Base-by-base conservation (phyloP, 2,329 filamentous ascomycete species). In the Hymenoscyphus fructigenus region DNA sequence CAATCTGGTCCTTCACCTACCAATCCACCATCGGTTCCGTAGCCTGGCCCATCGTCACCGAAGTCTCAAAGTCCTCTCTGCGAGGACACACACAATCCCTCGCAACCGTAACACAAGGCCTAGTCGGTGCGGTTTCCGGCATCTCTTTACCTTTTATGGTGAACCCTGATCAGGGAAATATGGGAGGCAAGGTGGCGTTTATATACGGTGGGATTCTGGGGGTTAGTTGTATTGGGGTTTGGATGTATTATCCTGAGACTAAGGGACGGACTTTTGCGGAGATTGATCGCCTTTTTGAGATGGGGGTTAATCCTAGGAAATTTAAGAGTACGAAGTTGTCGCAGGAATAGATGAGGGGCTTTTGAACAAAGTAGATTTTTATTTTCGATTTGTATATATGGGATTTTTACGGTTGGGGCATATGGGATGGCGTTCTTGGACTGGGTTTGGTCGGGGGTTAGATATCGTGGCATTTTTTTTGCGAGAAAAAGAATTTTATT, bases 231-330 rank as follows among this genome's bases (percentile, higher is more conserved):
- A 0, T 81, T 78, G 70, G 77, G 75, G 17, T 78, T 68, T 71
- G 77, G 76, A 64, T 77, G 71, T 85, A 89, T 62, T 72, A 78
- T 23, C 79, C 79, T 26, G 81, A 83, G 71, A 80, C 80, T 0
- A 78, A 78, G 20, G 79, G 78, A 0, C 75, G 79, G 61, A 79
- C 78, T 1, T 77, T 80, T 60, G 78, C 77, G 63, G 81, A 83
- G 74, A 78, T 83, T 34, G 81, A 83, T 66, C 68, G 76, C 6
- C 66, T 84, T 66, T 83, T 83, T 70, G 75, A 79, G 57, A 69
- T 67, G 55, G 72, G 68, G 20, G 68, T 76, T 23, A 64, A 69
- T n/a, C 74, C 76, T 12, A 72, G 76, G 28, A 26, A 66, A 5
- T 71, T 71, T 65, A 44, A 57, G n/a, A 17, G 28, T n/a, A 34